These are phyloP conservation scores for Pyrenochaeta sp. DNA, from an alignment of 2,329 filamentous ascomycete genomes.

Conservation along the genomic window DNA sequence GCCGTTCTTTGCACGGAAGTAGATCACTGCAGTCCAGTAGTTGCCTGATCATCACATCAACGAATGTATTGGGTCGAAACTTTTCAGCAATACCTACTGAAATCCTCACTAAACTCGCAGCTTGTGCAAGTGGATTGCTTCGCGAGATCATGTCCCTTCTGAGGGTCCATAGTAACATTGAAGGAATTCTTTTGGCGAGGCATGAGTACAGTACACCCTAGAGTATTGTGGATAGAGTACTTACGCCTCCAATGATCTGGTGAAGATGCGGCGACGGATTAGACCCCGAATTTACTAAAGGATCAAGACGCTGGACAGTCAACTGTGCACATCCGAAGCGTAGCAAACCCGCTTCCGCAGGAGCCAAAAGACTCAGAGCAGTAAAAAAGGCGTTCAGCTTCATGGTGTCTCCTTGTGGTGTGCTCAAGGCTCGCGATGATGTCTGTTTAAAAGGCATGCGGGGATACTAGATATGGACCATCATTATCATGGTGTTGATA, in stretches of 20 bases:
- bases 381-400: slow-evolving; percentile 21
- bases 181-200: slow-evolving; percentile 51
- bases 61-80: too few relatives aligned
- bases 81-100: slow-evolving; percentile 7
- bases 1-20: slow-evolving; percentile 37
- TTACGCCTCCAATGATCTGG: slow-evolving; percentile 53
- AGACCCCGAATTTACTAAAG: slow-evolving; percentile 47
- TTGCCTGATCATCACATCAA: slow-evolving; percentile 27
- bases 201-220: not conserved
- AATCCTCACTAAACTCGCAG: slow-evolving; percentile 55
- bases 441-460: too few relatives aligned
- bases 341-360: slow-evolving; percentile 29
- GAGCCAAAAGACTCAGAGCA: slow-evolving; percentile 30
- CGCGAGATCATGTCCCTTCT: slow-evolving; percentile 33
- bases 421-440: not conserved
- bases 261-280: slow-evolving; percentile 51
- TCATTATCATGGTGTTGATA: not conserved
- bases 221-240: not conserved
- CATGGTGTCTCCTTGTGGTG: slow-evolving; percentile 22
- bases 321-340: slow-evolving; percentile 38
- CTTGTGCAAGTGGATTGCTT: slow-evolving; percentile 52
- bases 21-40: slow-evolving; percentile 45
- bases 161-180: slow-evolving; percentile 54
- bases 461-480: not conserved
- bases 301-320: slow-evolving; percentile 38